Conservation (phyloP, 805 yeast species). For the Komagataella mondaviorum region DNA sequence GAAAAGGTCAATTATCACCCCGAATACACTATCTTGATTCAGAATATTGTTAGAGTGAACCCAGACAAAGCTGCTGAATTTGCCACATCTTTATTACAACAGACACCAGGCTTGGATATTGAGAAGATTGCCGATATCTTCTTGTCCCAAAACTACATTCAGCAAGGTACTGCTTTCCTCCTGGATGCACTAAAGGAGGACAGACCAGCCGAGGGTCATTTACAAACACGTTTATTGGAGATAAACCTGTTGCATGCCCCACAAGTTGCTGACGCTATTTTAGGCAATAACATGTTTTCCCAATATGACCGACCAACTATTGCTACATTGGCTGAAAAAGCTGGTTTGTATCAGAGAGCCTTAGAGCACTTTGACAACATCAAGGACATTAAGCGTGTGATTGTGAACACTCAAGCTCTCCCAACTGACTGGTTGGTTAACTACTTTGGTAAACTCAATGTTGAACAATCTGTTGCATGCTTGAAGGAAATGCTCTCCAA, state of each 20-base stretch:
- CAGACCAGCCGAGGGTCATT: slow-evolving; percentile 86
- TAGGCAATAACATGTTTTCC: slow-evolving; percentile 90
- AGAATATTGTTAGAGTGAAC: slow-evolving; percentile 78
- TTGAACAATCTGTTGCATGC: slow-evolving; percentile 83
- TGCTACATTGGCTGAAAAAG: slow-evolving; percentile 87
- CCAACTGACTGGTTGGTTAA: slow-evolving; percentile 90
- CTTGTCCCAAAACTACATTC: slow-evolving; percentile 86
- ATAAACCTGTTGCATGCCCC: slow-evolving; percentile 93
- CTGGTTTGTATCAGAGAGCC: slow-evolving; percentile 93
- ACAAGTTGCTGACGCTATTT: slow-evolving; percentile 97
- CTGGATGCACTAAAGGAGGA: slow-evolving; percentile 92
- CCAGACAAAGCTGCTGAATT: slow-evolving; percentile 99
- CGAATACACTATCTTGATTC: slow-evolving; percentile 79
- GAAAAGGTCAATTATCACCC: slow-evolving; percentile 82
- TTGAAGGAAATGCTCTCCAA: slow-evolving; percentile 73
- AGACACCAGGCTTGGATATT: slow-evolving; percentile 56
- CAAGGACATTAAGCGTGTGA: slow-evolving; percentile 89
- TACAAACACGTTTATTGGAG: slow-evolving; percentile 90
- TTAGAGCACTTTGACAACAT: slow-evolving; percentile 91
- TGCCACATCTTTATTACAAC: slow-evolving; percentile 69
- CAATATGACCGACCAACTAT: slow-evolving; percentile 91
- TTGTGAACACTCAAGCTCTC: slow-evolving; percentile 72
- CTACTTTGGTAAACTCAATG: slow-evolving; percentile 87
- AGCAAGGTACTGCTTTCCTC: slow-evolving; percentile 95
- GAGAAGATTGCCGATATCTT: slow-evolving; percentile 88